Percentiles rank a stretch among this genome's conserved stretches.
Evolutionary conservation across 352 stramenopile species (phyloP).

Genomic region (Pythium brassicae): DNA sequence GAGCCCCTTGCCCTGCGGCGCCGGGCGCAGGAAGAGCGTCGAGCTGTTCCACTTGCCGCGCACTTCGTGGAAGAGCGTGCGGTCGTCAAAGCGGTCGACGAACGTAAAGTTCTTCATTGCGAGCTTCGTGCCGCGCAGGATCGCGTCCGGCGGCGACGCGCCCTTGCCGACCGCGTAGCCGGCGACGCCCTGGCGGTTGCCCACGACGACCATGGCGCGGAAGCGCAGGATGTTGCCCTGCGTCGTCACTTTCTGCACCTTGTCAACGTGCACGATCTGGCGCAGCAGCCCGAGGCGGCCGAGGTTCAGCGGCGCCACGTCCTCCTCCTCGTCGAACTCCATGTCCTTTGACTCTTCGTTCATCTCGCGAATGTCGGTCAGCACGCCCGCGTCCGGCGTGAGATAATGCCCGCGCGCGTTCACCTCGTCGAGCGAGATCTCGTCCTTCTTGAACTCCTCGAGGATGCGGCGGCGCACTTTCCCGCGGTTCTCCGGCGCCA

Average conservation of each 20-base stretch:
- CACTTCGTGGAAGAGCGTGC: constrained; percentile 90
- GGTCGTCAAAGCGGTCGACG: constrained; percentile 92
- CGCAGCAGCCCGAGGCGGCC: constrained; percentile 62
- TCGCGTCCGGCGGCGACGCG: constrained; percentile 82
- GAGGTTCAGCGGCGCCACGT: constrained; percentile 62
- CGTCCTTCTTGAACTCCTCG: constrained; percentile 76
- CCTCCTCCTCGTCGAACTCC: constrained; percentile 57
- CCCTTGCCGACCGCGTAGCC: constrained; percentile 94
- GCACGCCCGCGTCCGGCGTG: constrained; percentile 49
- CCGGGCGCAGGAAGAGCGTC: constrained; percentile 85
- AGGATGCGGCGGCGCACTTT: constrained; percentile 73
- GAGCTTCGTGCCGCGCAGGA: constrained; percentile 85
- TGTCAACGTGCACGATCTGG: constrained; percentile 81
- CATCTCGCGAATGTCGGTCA: constrained; percentile 64
- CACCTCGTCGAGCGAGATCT: constrained; percentile 54
- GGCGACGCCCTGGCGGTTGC: constrained; percentile 90
- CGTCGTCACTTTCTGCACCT: constrained; percentile 87
- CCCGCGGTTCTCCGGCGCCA: constrained; percentile 70
- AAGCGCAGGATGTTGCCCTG: constrained; percentile 92
- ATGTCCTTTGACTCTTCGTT: constrained; percentile 71
- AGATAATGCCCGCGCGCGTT: constrained; percentile 42
- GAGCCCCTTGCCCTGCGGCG: constrained; percentile 63
- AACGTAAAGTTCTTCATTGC: constrained; percentile 94
- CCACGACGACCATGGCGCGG: constrained; percentile 91
- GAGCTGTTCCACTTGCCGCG: constrained; percentile 95